Percentiles rank a stretch among this genome's conserved stretches.
Conservation (phyloP, 768 basidiomycete genomes). For the Leccinum longicurvipes region DNA sequence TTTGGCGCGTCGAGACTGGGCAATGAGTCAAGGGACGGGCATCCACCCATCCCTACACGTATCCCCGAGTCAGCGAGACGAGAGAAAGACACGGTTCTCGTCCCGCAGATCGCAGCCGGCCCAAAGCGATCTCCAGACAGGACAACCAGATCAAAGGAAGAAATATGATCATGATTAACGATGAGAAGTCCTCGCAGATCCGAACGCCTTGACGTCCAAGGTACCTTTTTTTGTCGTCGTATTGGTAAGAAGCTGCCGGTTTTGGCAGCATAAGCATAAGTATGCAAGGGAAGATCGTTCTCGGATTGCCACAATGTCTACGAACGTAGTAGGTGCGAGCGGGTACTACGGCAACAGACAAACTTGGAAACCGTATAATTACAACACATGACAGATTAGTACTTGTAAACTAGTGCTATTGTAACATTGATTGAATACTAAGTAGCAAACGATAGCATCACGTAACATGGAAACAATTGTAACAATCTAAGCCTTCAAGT, state of each 20-base stretch:
- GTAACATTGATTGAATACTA: slow-evolving; percentile 1
- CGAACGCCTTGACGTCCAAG: not conserved
- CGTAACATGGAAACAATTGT: not conserved
- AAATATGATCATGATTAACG: not conserved
- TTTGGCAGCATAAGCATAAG: slow-evolving; percentile 7
- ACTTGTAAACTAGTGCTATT: slow-evolving; percentile 16
- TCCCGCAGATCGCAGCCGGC: slow-evolving; percentile 9
- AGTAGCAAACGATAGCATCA: not conserved
- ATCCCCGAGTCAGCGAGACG: no score
- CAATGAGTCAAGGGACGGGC: not conserved
- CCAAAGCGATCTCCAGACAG: slow-evolving; percentile 12
- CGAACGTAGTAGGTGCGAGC: not conserved
- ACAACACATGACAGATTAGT: not conserved
- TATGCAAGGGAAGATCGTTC: not conserved
- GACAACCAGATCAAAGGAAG: not conserved
- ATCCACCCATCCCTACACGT: not conserved
- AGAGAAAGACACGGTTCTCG: slow-evolving; percentile 1
- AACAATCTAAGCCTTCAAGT: not conserved
- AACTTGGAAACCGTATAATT: not conserved
- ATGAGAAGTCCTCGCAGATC: not conserved
- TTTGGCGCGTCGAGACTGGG: no score
- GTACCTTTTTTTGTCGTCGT: slow-evolving; percentile 7
- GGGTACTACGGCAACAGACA: not conserved
- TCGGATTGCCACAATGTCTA: not conserved
- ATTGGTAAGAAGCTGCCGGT: slow-evolving; percentile 5